Percentiles rank a stretch among this genome's conserved stretches.
Conservation (phyloP, 2,329 filamentous ascomycete species). For the Bipolaris oryzae region DNA sequence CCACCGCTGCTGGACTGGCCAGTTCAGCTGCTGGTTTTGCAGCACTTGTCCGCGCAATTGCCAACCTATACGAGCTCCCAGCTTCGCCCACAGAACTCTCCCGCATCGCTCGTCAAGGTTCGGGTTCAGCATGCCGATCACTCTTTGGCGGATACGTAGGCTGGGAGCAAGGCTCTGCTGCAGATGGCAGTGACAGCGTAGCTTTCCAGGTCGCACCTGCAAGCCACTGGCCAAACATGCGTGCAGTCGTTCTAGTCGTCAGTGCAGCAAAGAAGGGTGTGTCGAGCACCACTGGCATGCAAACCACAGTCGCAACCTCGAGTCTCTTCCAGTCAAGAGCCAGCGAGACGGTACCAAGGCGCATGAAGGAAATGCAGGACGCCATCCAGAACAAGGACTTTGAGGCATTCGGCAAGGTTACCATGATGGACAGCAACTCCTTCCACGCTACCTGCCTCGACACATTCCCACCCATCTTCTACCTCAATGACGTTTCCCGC, state of each 20-base stretch:
- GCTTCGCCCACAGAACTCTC: slow-evolving; percentile 82
- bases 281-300: slow-evolving; percentile 92
- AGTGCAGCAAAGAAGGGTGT: slow-evolving; percentile 96
- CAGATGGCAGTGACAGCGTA: slow-evolving; percentile 83
- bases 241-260: slow-evolving; percentile 87
- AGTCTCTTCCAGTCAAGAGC: slow-evolving; percentile 83
- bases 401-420: slow-evolving; percentile 82
- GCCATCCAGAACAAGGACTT: slow-evolving; percentile 83
- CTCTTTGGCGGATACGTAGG: slow-evolving; percentile 96
- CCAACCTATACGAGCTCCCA: slow-evolving; percentile 86
- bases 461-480: slow-evolving; percentile 96
- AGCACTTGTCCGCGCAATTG: slow-evolving; percentile 79
- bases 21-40: slow-evolving; percentile 70
- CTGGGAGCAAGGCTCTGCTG: slow-evolving; percentile 79
- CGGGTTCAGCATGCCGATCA: slow-evolving; percentile 90
- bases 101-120: slow-evolving; percentile 89
- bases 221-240: slow-evolving; percentile 94
- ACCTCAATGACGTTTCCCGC: slow-evolving; percentile 91
- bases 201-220: slow-evolving; percentile 89
- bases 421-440: slow-evolving; percentile 95
- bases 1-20: slow-evolving; percentile 87
- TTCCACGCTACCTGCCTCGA: slow-evolving; percentile 97
- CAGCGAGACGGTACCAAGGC: slow-evolving; percentile 74
- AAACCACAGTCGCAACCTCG: slow-evolving; percentile 91
- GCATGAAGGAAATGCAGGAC: slow-evolving; percentile 85